Evolutionary conservation across 805 yeast genomes (phyloP), one percentile per base, ranked within the genome.

Genomic region (Schizosaccharomyces osmophilus): DNA sequence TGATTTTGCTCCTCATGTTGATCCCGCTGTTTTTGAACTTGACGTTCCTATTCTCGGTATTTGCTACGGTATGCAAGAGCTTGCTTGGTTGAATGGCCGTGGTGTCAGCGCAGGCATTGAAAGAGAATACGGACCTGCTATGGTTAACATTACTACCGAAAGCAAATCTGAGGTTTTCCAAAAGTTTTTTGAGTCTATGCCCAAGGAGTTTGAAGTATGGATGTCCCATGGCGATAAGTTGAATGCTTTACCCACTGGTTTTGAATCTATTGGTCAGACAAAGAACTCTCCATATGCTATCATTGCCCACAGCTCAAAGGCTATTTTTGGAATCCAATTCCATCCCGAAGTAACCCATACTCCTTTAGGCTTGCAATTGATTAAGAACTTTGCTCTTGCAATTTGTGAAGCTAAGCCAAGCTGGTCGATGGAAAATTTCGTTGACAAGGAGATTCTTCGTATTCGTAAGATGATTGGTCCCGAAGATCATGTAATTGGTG

Each of bases 321-420:
- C 76, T 64, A 88, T 93, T 69, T 93, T 77, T 73, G 98, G 98
- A 73, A 85, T 93, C 69, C 98, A 93, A 77, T 93, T 93, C 82
- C 98, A 93, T 75, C 98, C 98, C 60, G 98, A 93, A 77, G 98
- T 93, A 64, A 87, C 97, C 48, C 98, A 93, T 75, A 87, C 97
- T 63, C 79, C 82, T 66, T 84, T 85, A 74, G 98, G 98, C 73
- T 90, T 86, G 73, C 78, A 77, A 66, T 74, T 93, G 69, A 80
- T 93, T 71, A 83, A 80, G 77, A 93, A 93, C 78, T 93, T 93
- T 72, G 98, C 98, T 60, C 85, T 88, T 65, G 79, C 80, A 67
- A 86, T 93, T 69, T 93, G 98, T 79, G 71, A 83, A 63, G 95
- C 93, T 67, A 71, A 76, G 59, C 87, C 85, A 74, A 88, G 84